Conservation (phyloP, 208 protist species). For the Vickermania spadyakhi region DNA sequence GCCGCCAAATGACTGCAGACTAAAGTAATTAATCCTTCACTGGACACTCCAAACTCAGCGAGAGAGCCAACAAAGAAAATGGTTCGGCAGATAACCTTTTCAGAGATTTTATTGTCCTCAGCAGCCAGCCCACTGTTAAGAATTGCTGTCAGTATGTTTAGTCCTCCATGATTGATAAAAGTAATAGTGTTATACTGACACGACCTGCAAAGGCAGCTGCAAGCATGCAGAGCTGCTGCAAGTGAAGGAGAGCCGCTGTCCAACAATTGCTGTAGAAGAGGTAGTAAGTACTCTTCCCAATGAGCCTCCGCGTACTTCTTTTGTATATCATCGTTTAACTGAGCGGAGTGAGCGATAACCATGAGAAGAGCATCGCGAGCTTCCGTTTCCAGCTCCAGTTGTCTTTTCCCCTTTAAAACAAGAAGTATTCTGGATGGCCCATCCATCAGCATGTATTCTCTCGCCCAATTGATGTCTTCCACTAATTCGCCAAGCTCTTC, state of each 20-base stretch:
- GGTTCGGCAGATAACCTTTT: slow-evolving; percentile 3
- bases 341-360: slow-evolving; percentile 2
- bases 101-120: not conserved
- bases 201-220: slow-evolving; percentile 2
- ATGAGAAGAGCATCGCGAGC: not conserved
- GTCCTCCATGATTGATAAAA: not conserved
- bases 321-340: slow-evolving; percentile 5
- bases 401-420: not conserved
- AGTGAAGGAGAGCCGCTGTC: not conserved
- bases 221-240: slow-evolving; percentile 1
- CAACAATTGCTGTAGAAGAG: not conserved
- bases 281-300: slow-evolving; percentile 1
- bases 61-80: slow-evolving; percentile 5
- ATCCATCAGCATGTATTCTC: slow-evolving; percentile 69
- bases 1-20: not conserved
- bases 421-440: slow-evolving; percentile 36
- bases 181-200: not conserved
- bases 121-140: not conserved
- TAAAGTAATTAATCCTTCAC: not conserved
- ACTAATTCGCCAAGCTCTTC: slow-evolving; percentile 81
- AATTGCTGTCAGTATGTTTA: not conserved
- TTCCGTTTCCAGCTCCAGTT: not conserved
- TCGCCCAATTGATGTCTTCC: slow-evolving; percentile 85
- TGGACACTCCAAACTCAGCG: not conserved
- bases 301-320: not conserved